Evolutionary conservation across 768 basidiomycete species (phyloP).

Genomic region (Tylopilus intermedius): DNA sequence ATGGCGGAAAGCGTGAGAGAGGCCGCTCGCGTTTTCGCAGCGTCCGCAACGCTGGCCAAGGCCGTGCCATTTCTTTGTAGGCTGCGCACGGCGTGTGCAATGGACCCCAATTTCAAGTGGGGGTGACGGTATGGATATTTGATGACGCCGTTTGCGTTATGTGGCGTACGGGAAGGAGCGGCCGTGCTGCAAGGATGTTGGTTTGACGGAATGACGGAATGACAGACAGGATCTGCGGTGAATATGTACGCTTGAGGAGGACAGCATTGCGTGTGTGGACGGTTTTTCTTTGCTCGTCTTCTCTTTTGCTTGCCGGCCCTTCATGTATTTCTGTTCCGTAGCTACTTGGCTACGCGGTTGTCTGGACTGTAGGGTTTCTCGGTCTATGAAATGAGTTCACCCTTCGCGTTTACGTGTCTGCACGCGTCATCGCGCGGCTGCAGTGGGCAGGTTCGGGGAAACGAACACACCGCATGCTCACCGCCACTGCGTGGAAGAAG

Average conservation of each 20-base stretch:
- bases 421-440: slow-evolving; percentile 5
- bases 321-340: slow-evolving; percentile 15
- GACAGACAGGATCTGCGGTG: slow-evolving; percentile 27
- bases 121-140: slow-evolving; percentile 17
- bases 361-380: slow-evolving; percentile 11
- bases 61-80: slow-evolving; percentile 83
- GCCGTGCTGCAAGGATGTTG: slow-evolving; percentile 32
- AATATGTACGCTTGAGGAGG: slow-evolving; percentile 18
- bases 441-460: neutral
- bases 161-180: slow-evolving; percentile 25
- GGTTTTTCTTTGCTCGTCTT: slow-evolving; percentile 3
- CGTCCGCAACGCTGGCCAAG: slow-evolving; percentile 58
- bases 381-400: slow-evolving; percentile 16
- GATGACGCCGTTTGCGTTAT: slow-evolving; percentile 29
- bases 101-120: slow-evolving; percentile 22
- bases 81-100: slow-evolving; percentile 27
- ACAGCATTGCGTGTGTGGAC: slow-evolving; percentile 1
- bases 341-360: slow-evolving; percentile 6
- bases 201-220: slow-evolving; percentile 11
- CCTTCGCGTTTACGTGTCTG: slow-evolving; percentile 16
- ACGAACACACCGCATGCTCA: slow-evolving; percentile 17
- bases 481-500: slow-evolving; percentile 28
- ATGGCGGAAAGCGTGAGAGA: slow-evolving; percentile 46
- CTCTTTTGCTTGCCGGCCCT: slow-evolving; percentile 4
- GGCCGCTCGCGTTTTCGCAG: slow-evolving; percentile 64